Conservation (phyloP, 1,139 yeast species). For the Pichia sp. region DNA sequence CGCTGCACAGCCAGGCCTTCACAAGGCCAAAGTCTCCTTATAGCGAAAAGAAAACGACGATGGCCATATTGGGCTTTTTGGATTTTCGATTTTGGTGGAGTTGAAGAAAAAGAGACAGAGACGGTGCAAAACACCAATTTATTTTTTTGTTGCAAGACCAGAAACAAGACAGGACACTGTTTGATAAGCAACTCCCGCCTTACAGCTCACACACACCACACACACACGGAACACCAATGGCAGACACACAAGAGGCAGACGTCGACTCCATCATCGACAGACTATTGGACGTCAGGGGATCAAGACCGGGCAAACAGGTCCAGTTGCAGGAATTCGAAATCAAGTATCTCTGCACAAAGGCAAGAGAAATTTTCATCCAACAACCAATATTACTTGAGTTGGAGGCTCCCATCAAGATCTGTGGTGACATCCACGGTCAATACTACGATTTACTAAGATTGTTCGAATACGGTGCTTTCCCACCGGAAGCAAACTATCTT, state of each 20-base stretch:
- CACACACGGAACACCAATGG: conserved; percentile 1
- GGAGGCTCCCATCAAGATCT: conserved; percentile 87
- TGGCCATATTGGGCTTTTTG: too few relatives aligned
- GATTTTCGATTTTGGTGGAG: too few relatives aligned
- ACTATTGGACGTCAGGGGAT: conserved; percentile 93
- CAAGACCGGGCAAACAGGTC: conserved; percentile 97
- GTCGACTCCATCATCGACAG: conserved; percentile 96
- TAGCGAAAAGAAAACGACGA: background rate
- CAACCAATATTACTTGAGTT: conserved; percentile 93
- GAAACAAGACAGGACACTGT: too few relatives aligned
- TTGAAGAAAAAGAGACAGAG: too few relatives aligned
- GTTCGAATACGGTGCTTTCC: conserved; percentile 97
- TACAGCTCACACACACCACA: background rate
- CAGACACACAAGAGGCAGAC: conserved; percentile 80
- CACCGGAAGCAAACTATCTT: conserved; percentile 95
- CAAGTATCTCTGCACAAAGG: conserved; percentile 91
- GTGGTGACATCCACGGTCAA: conserved; percentile 98
- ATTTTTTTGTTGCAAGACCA: too few relatives aligned
- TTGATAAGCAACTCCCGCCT: background rate
- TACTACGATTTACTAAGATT: conserved; percentile 91
- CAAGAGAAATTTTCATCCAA: conserved; percentile 94
- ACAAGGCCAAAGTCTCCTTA: background rate
- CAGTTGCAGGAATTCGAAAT: conserved; percentile 91
- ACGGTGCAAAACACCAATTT: background rate
- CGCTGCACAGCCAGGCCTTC: too few relatives aligned